Evolutionary conservation across 768 basidiomycete genomes (phyloP), one percentile per base, ranked within the genome.

Genomic region (Suillus sp.): DNA sequence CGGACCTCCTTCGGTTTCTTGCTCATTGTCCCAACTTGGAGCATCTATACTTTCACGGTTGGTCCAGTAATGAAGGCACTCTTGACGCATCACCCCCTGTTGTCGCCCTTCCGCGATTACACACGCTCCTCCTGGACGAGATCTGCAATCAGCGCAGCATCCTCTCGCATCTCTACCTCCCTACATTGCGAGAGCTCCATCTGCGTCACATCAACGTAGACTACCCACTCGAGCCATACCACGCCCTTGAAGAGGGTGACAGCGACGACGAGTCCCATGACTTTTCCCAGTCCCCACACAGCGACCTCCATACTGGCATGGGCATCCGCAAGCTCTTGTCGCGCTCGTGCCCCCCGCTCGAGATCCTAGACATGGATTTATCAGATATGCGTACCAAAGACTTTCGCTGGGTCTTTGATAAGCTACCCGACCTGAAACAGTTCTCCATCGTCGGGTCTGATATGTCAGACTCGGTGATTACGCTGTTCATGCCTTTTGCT

Each of bases 381-480:
- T 87, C 88, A 60, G 91, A 92, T 75, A 87, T 91, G 85, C 87
- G 90, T 51, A 92, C 90, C 37, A 92, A 91, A 75, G 91, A 93
- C 70, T 93, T 93, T 70, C 71, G 69, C 35, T 90, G 86, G 77
- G 78, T 86, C 55, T 92, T 92, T 66, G 83, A 86, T 62, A 78
- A 80, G 42, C 76, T 90, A 14, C 70, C 72, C 0, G 64, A 72
- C 38, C 76, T 93, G 54, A 83, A 84, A 67, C 83, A 86, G 56
- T 93, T 93, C 72, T 80, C 82, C 54, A 92, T 93, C 67, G 86
- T 88, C 61, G 91, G 88, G 27, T 92, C 90, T 10, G 91, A 93
- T 73, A 89, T 92, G 91, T 89, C 89, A 32, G 81, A 92, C 75
- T 84, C 78, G 45, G 91, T 92, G 63, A 79, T 92, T 47, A 74